phyloP scores from a whole-genome alignment of 1,284 basidiomycete genomes.

The Thecaphora thlaspeos region DNA sequence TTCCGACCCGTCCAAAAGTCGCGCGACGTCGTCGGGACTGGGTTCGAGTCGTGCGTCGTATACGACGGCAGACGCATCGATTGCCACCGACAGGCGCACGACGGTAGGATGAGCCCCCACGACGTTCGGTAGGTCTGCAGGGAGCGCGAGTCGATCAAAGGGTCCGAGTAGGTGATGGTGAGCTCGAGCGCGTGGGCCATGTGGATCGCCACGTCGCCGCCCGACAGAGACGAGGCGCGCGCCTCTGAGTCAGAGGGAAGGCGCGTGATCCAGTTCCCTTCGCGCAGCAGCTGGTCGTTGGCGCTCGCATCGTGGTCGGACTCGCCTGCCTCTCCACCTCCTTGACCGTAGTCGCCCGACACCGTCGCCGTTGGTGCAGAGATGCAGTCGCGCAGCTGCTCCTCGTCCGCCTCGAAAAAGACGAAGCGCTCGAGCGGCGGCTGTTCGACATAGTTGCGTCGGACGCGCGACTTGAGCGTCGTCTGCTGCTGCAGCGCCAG shows the following conservation, averaged over 20 bases:
- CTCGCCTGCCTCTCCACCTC: background rate
- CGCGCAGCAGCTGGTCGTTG: constrained; percentile 16
- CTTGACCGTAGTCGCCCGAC: constrained; percentile 13
- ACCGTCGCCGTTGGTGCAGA: constrained; percentile 1
- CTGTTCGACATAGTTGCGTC: constrained; percentile 22
- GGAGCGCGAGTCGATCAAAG: constrained; percentile 9
- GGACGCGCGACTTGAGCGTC: constrained; percentile 29
- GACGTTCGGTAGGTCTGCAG: constrained; percentile 17
- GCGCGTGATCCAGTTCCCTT: constrained; percentile 37
- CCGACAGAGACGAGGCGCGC: constrained; percentile 24
- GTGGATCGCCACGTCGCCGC: constrained; percentile 25
- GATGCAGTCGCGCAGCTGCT: constrained; percentile 17
- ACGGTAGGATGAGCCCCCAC: constrained; percentile 32
- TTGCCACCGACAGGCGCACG: constrained; percentile 34
- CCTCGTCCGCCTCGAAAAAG: constrained; percentile 26
- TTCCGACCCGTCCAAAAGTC: constrained; percentile 35
- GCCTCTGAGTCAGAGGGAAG: constrained; percentile 31
- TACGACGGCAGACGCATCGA: constrained; percentile 32
- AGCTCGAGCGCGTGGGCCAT: constrained; percentile 37
- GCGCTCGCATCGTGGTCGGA: constrained; percentile 20
- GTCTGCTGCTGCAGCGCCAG: constrained; percentile 30
- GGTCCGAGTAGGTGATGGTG: constrained; percentile 25
- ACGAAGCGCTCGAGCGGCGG: constrained; percentile 28
- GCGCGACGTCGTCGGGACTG: constrained; percentile 29
- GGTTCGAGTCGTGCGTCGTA: constrained; percentile 28